phyloP scores from a whole-genome alignment of 2,329 filamentous ascomycete genomes.

The Pseudomassariella vexata region DNA sequence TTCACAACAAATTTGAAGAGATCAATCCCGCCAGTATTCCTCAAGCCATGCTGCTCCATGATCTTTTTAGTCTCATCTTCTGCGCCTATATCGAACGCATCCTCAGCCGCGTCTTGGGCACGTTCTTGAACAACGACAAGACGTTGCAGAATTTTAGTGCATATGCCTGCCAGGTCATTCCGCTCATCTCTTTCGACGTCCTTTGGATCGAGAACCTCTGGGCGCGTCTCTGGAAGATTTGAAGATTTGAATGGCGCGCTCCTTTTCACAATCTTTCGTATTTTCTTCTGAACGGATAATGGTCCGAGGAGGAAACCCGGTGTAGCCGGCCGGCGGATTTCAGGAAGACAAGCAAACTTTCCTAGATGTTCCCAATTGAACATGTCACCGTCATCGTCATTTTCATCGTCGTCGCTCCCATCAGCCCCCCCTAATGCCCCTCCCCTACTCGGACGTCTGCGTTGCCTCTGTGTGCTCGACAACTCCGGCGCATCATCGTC shows the following conservation, averaged over 20 bases:
- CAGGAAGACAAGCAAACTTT: conserved; percentile 66
- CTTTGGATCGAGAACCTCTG: conserved; percentile 68
- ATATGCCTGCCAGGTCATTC: conserved; percentile 73
- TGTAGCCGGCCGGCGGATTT: conserved; percentile 68
- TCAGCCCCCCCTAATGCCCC: conserved; percentile 29
- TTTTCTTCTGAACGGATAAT: conserved; percentile 80
- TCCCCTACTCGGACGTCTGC: conserved; percentile 26
- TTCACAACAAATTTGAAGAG: conserved; percentile 88
- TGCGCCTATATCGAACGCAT: conserved; percentile 38
- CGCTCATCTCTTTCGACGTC: conserved; percentile 74
- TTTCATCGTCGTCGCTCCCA: conserved; percentile 58
- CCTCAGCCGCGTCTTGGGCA: conserved; percentile 38
- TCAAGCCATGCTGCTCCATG: conserved; percentile 61
- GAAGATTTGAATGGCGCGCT: conserved; percentile 65
- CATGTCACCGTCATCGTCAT: conserved; percentile 66
- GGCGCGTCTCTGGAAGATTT: conserved; percentile 64
- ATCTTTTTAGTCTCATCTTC: conserved; percentile 42
- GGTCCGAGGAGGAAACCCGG: conserved; percentile 84
- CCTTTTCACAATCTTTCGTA: conserved; percentile 64
- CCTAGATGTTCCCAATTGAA: conserved; percentile 86
- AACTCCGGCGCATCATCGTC: conserved; percentile 46
- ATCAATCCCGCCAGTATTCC: conserved; percentile 64
- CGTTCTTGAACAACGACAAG: conserved; percentile 45
- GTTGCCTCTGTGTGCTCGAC: conserved; percentile 41
- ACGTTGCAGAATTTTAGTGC: conserved; percentile 64